Conservation (phyloP, 2,329 filamentous ascomycete genomes). For the Fonsecaea monophora region DNA sequence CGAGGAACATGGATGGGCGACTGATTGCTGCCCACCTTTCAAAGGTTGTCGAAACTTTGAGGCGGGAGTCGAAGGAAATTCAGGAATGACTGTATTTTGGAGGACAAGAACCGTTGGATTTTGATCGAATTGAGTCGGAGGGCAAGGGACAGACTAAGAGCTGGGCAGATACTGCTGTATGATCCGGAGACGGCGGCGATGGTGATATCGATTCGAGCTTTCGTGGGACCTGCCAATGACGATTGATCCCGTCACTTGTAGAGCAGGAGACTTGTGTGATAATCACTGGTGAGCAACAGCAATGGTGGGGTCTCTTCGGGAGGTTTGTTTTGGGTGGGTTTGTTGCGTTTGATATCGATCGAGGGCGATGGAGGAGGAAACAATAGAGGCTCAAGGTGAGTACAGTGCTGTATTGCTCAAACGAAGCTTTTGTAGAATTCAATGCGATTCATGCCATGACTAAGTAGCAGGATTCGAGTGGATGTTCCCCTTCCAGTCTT, state of each 20-base stretch:
- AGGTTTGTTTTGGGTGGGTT: constrained; percentile 9
- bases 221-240: constrained; percentile 1
- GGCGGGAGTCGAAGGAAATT: not conserved
- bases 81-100: not conserved
- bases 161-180: not conserved
- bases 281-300: constrained; percentile 7
- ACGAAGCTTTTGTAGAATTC: constrained; percentile 9
- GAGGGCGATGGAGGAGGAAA: not conserved
- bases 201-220: constrained; percentile 18
- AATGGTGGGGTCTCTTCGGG: constrained; percentile 17
- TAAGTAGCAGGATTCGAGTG: constrained; percentile 1
- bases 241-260: not conserved
- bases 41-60: constrained; percentile 4
- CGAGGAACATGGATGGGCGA: constrained; percentile 1
- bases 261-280: constrained; percentile 18
- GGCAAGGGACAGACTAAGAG: constrained; percentile 2
- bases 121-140: constrained; percentile 11
- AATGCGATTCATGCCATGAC: constrained; percentile 2
- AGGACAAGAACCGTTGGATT: not conserved
- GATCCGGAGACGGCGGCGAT: constrained; percentile 23
- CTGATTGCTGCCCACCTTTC: not conserved
- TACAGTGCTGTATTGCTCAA: not conserved
- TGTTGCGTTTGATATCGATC: constrained; percentile 8
- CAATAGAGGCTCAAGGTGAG: not conserved
- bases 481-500: not conserved